Percentiles rank a stretch among this genome's conserved stretches.
Conservation (phyloP, 352 stramenopile genomes). For the Blastocystis sp. region DNA sequence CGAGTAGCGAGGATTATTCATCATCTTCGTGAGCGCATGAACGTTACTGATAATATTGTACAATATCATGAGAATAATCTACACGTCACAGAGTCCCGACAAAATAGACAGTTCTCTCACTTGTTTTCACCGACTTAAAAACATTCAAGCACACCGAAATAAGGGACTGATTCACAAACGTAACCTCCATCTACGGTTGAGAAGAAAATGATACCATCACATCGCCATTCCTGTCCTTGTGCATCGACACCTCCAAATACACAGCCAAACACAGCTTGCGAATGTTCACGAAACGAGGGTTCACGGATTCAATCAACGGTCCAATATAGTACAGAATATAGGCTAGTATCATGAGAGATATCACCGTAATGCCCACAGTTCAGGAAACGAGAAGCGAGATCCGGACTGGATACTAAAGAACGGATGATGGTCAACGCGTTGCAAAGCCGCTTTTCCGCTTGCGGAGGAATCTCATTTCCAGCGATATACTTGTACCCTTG, state of each 20-base stretch:
- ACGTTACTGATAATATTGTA: constrained; percentile 13
- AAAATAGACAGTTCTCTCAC: not conserved
- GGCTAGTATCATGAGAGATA: not conserved
- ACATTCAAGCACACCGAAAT: not conserved
- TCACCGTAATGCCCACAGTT: not conserved
- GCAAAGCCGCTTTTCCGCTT: constrained; percentile 4
- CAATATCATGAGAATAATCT: constrained; percentile 34
- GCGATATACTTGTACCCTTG: constrained; percentile 29
- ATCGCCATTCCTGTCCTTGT: not conserved
- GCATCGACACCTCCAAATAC: not conserved
- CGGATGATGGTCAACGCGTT: constrained; percentile 40
- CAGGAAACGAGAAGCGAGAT: not conserved
- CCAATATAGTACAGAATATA: constrained; percentile 37
- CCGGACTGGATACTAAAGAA: not conserved
- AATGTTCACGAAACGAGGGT: constrained; percentile 29
- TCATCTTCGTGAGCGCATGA: not conserved
- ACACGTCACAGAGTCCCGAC: not conserved
- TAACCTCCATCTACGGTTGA: not conserved
- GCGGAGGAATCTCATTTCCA: not conserved
- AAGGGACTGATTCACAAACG: not conserved
- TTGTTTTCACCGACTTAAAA: constrained; percentile 4
- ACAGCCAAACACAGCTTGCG: constrained; percentile 27
- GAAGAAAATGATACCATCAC: not conserved
- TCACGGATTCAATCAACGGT: constrained; percentile 17
- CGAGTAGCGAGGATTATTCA: not conserved